phyloP scores from a whole-genome alignment of 1,139 yeast genomes.

The Yamadazyma atmosphaerica region DNA sequence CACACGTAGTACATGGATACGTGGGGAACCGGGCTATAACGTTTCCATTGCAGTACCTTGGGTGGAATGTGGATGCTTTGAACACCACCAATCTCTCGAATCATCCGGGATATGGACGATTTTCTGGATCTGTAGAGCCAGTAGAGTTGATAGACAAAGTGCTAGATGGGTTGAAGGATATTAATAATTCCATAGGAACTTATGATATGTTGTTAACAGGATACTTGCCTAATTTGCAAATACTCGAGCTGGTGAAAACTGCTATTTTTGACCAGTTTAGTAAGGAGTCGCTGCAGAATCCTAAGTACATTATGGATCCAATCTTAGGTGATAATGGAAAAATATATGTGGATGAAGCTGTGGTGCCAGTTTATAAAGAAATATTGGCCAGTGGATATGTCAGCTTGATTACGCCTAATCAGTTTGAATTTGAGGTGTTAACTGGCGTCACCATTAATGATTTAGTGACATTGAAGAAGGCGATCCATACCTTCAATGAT shows the following conservation, averaged over 20 bases:
- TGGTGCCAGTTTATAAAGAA: slow-evolving; percentile 64
- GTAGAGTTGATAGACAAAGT: slow-evolving; percentile 13
- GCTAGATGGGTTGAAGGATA: slow-evolving; percentile 34
- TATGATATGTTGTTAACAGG: slow-evolving; percentile 35
- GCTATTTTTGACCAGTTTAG: slow-evolving; percentile 14
- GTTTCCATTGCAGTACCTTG: slow-evolving; percentile 43
- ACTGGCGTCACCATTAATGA: slow-evolving; percentile 52
- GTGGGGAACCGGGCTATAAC: slow-evolving; percentile 45
- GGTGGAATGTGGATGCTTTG: slow-evolving; percentile 46
- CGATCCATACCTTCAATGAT: slow-evolving; percentile 50
- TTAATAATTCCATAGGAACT: slow-evolving; percentile 10
- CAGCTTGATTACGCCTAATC: slow-evolving; percentile 83
- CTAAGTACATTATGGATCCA: slow-evolving; percentile 77
- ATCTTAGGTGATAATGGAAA: slow-evolving; percentile 92
- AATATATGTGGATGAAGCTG: slow-evolving; percentile 72
- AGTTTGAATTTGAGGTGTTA: slow-evolving; percentile 80
- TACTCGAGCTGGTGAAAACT: slow-evolving; percentile 22
- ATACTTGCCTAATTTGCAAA: slow-evolving; percentile 38
- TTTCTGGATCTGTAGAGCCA: slow-evolving; percentile 25
- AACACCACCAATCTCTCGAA: slow-evolving; percentile 45
- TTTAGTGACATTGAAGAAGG: slow-evolving; percentile 38
- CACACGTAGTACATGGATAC: slow-evolving; percentile 49
- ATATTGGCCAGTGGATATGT: slow-evolving; percentile 54
- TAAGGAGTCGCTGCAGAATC: slow-evolving; percentile 10
- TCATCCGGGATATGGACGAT: slow-evolving; percentile 49